These are phyloP conservation scores for Xylariaceae sp. DNA, from an alignment of 2,329 filamentous ascomycete genomes.

Conservation along the genomic window DNA sequence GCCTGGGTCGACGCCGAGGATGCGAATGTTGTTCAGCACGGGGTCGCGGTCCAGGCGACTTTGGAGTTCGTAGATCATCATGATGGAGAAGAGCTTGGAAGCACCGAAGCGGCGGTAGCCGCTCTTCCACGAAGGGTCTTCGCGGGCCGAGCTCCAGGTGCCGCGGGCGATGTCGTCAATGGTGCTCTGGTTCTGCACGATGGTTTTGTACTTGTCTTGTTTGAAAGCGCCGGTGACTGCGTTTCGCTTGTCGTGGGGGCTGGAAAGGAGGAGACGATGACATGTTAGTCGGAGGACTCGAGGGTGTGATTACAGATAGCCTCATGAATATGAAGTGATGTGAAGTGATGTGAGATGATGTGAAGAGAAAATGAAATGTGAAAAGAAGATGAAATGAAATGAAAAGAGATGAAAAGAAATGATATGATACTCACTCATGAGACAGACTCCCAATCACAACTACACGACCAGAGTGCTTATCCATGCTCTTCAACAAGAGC, in stretches of 20 bases:
- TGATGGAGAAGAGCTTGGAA: constrained; percentile 30
- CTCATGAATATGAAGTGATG: too few species aligned
- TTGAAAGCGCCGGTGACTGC: constrained; percentile 16
- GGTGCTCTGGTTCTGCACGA: constrained; percentile 22
- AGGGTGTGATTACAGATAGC: too few species aligned
- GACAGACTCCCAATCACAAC: constrained; percentile 31
- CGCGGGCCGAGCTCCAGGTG: constrained; percentile 20
- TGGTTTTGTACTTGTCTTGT: constrained; percentile 23
- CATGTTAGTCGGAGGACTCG: too few species aligned
- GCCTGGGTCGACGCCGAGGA: constrained; percentile 34
- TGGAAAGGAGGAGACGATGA: background rate
- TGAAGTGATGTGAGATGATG: too few species aligned
- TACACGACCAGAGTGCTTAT: constrained; percentile 30
- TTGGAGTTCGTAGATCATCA: constrained; percentile 33
- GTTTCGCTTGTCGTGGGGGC: constrained; percentile 20
- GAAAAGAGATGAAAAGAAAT: background rate
- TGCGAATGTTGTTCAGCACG: constrained; percentile 25
- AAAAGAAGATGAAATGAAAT: too few species aligned
- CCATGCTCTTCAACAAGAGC: constrained; percentile 33
- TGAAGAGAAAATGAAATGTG: too few species aligned
- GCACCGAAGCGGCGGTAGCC: constrained; percentile 33
- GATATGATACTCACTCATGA: constrained; percentile 26
- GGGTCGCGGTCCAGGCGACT: constrained; percentile 27
- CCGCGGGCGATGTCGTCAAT: constrained; percentile 26
- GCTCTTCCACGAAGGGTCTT: constrained; percentile 20